These are phyloP conservation scores for Scutellaria minor DNA, from an alignment of 257 asterid genomes.

Conservation along the genomic window DNA sequence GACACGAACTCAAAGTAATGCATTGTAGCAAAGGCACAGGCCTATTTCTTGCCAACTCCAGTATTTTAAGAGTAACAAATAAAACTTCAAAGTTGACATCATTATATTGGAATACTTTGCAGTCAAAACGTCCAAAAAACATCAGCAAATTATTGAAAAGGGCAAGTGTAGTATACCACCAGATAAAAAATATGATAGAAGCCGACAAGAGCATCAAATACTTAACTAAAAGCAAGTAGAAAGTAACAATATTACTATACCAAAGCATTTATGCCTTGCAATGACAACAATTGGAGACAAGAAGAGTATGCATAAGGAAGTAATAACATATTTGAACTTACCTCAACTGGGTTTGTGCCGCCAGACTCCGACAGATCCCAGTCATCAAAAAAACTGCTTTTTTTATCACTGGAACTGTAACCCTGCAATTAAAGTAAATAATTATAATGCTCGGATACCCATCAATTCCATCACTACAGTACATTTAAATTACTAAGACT, in stretches of 20 bases:
- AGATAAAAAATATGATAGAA: too few relatives aligned
- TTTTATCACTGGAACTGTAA: slow-evolving; percentile 81
- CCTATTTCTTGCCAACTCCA: too few relatives aligned
- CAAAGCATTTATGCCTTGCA: slow-evolving; percentile 21
- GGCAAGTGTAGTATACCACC: too few relatives aligned
- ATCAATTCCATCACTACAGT: slow-evolving; percentile 21
- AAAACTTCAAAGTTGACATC: too few relatives aligned
- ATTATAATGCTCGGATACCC: slow-evolving; percentile 11
- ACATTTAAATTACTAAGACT: slow-evolving; percentile 10
- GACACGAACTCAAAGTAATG: too few relatives aligned
- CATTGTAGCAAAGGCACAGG: too few relatives aligned
- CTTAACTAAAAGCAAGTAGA: neutral
- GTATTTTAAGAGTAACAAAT: too few relatives aligned
- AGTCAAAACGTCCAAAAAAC: too few relatives aligned
- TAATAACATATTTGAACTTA: slow-evolving; percentile 39
- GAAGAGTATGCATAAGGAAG: slow-evolving; percentile 29
- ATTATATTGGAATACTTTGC: too few relatives aligned
- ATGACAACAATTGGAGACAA: neutral
- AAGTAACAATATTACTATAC: slow-evolving; percentile 2
- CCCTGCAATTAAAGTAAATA: slow-evolving; percentile 64
- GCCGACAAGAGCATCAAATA: neutral
- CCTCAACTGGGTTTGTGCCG: slow-evolving; percentile 72
- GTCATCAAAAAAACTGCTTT: slow-evolving; percentile 62
- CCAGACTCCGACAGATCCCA: slow-evolving; percentile 98
- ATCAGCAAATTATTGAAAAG: too few relatives aligned